Evolutionary conservation across 768 basidiomycete species (phyloP), one percentile per base, ranked within the genome.

Genomic region (Leucogyrophana mollusca): DNA sequence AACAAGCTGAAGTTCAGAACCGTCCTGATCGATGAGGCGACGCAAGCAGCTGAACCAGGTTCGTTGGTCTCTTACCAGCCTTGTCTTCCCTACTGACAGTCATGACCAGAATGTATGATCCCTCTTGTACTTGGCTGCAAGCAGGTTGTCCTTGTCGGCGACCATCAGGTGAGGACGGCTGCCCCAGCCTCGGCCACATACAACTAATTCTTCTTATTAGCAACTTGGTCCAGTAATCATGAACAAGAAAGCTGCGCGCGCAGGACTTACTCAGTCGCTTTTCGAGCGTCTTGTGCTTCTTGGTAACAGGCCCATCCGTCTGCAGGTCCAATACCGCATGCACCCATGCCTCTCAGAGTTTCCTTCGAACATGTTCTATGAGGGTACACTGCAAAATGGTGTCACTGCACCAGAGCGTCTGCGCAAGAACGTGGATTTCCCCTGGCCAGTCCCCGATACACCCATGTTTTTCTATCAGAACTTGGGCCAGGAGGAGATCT

Each of bases 391-490:
- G 21, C 96, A 99, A 70, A 99, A 99, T 63, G 96, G 96, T 64
- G 96, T 99, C 44, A 99, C 96, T 9, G 96, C 96, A 13, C 96
- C 96, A 4, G 96, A 99, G 65, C 82, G 96, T 33, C 73, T 99
- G 52, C 79, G 94, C 71, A 97, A 95, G 78, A 95, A 97, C 55
- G 94, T 98, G 34, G 96, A 98, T 65, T 99, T 98, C 71, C 96
- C 96, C 0, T 98, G 96, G 96, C 96, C 96, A 5, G 82, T 90
- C 33, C 87, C 90, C 13, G 93, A 95, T 58, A 95, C 93, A 1
- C 96, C 96, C 13, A 98, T 99, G 95, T 97, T 97, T 74, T 99
- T 98, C 74, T 97, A 99, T 69, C 95, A 98, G 77, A 99, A 99
- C 60, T 69, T 99, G 40, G 96, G 96, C 0, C 95, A 97, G 58